A percentile compares a stretch with the other conserved stretches of the same genome.
These are phyloP conservation scores for Phytophthora nicotianae DNA, from an alignment of 352 stramenopile species.

Conservation along the genomic window DNA sequence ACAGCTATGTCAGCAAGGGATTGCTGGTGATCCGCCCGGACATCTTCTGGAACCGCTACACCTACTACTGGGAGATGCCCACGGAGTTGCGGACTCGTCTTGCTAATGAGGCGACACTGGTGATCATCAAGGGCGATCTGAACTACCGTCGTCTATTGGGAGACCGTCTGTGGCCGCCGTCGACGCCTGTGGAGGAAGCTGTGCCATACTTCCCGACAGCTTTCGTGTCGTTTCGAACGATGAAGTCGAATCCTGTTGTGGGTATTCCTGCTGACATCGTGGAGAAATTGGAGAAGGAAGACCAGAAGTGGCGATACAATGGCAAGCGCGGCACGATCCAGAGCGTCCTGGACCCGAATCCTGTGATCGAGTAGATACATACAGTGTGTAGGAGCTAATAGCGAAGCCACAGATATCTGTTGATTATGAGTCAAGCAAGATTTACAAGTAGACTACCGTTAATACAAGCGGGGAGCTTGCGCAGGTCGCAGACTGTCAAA, in stretches of 20 bases:
- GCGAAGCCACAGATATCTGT: too few species aligned
- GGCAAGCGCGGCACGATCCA: conserved; percentile 71
- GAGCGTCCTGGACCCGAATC: conserved; percentile 39
- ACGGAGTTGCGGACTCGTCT: conserved; percentile 38
- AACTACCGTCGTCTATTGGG: conserved; percentile 97
- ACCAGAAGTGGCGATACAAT: conserved; percentile 69
- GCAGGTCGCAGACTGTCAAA: too few species aligned
- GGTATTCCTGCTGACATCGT: conserved; percentile 54
- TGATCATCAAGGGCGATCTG: conserved; percentile 98
- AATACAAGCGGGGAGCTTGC: too few species aligned
- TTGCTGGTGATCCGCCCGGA: conserved; percentile 40
- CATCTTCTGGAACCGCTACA: conserved; percentile 77
- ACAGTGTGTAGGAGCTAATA: too few species aligned
- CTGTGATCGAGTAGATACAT: background rate
- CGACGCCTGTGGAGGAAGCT: conserved; percentile 86
- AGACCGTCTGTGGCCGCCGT: conserved; percentile 91
- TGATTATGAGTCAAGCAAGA: too few species aligned
- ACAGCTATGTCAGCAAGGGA: conserved; percentile 31
- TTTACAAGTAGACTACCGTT: too few species aligned
- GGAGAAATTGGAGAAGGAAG: conserved; percentile 47
- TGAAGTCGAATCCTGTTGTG: conserved; percentile 79
- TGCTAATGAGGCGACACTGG: conserved; percentile 62
- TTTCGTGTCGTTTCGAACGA: conserved; percentile 70
- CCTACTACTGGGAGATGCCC: conserved; percentile 74
- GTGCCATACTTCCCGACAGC: conserved; percentile 75